Evolutionary conservation across 768 basidiomycete genomes (phyloP).

Genomic region (Phlebiopsis gigantea): DNA sequence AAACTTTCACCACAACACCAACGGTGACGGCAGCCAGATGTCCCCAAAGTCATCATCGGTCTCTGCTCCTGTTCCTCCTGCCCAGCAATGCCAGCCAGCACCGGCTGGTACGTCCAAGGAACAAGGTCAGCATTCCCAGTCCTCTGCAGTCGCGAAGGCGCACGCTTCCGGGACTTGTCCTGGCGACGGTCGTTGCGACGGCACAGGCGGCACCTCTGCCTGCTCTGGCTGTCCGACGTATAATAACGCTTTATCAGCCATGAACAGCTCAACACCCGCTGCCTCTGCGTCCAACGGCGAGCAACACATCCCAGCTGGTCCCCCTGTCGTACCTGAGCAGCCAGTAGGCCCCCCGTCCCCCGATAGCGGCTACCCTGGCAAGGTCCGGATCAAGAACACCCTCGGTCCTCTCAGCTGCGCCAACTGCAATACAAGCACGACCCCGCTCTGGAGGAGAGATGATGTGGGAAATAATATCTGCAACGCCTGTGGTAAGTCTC

Average conservation of each 20-base stretch:
- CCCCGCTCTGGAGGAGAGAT: conserved; percentile 86
- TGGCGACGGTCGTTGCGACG: conserved; percentile 96
- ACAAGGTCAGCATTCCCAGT: conserved; percentile 2
- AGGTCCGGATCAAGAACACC: conserved; percentile 26
- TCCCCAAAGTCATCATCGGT: conserved; percentile 20
- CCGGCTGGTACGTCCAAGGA: conserved; percentile 18
- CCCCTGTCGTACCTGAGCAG: neutral
- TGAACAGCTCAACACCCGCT: conserved; percentile 23
- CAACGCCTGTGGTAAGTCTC: conserved; percentile 85
- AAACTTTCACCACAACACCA: conserved; percentile 7
- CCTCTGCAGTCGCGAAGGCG: conserved; percentile 23
- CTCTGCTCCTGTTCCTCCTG: conserved; percentile 22
- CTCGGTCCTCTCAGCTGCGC: conserved; percentile 81
- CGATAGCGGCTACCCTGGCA: conserved; percentile 18
- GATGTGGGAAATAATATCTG: conserved; percentile 91
- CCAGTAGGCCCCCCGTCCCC: conserved; percentile 10
- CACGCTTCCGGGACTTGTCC: conserved; percentile 76
- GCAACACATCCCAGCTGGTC: neutral
- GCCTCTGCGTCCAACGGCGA: conserved; percentile 13
- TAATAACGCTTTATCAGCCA: conserved; percentile 39
- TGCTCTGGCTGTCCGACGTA: conserved; percentile 97
- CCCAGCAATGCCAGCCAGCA: conserved; percentile 15
- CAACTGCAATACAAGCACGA: conserved; percentile 86
- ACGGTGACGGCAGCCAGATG: conserved; percentile 9
- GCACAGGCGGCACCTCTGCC: conserved; percentile 88